Conservation (phyloP, 495 filamentous ascomycete species). For the Aspergillus coremiiformis region DNA sequence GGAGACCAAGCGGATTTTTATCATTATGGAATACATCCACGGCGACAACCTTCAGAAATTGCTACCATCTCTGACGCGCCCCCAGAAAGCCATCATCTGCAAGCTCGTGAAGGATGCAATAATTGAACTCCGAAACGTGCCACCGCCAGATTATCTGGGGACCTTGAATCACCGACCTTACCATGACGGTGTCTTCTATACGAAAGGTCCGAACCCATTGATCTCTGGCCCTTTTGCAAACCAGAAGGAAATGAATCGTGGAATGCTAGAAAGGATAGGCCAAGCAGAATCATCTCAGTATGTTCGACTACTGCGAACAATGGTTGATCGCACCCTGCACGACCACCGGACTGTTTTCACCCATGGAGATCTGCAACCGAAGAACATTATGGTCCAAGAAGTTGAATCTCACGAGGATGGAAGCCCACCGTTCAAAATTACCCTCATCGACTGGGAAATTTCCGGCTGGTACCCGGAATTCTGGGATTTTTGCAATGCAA, state of each 20-base stretch:
- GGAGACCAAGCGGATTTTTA: conserved; percentile 13
- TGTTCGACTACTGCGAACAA: conserved; percentile 10
- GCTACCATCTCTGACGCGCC: conserved; percentile 3
- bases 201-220: neutral
- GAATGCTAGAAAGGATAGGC: conserved; percentile 4
- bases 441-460: conserved; percentile 43
- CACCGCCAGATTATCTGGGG: conserved; percentile 4
- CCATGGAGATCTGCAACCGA: conserved; percentile 27
- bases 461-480: conserved; percentile 43
- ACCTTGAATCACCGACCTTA: conserved; percentile 2
- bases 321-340: conserved; percentile 14
- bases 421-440: conserved; percentile 18
- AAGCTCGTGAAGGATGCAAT: conserved; percentile 14
- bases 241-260: conserved; percentile 10
- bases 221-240: conserved; percentile 8
- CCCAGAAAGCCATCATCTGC: conserved; percentile 7
- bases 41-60: conserved; percentile 11
- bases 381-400: conserved; percentile 26
- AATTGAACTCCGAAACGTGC: conserved; percentile 1
- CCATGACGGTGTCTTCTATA: conserved; percentile 2
- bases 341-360: conserved; percentile 21
- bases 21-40: conserved; percentile 19
- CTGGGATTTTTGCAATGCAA: conserved; percentile 40
- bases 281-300: conserved; percentile 6
- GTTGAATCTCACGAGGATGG: conserved; percentile 7